A percentile compares a stretch with the other conserved stretches of the same genome.
phyloP scores from a whole-genome alignment of 805 yeast species.

The Hanseniaspora jakobsenii region DNA sequence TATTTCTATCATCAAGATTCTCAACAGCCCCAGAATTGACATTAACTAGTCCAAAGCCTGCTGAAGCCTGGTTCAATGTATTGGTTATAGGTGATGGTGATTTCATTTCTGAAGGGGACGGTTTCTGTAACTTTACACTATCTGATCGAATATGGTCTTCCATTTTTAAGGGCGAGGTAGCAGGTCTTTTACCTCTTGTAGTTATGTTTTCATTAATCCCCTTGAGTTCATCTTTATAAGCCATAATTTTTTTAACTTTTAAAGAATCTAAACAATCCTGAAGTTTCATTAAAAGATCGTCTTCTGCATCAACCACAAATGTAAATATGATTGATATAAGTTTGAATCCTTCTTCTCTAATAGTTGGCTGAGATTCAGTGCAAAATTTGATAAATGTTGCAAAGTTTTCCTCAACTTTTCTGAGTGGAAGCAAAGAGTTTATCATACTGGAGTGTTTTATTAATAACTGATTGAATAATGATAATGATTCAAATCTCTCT shows the following conservation, averaged over 20 bases:
- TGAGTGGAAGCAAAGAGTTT: constrained; percentile 12
- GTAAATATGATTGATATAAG: constrained; percentile 72
- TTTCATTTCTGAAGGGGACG: no score
- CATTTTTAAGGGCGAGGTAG: no score
- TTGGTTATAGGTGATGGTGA: no score
- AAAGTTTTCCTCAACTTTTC: constrained; percentile 32
- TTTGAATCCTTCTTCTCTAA: constrained; percentile 65
- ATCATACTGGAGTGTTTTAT: constrained; percentile 25
- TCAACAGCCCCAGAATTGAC: not conserved
- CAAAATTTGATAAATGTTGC: constrained; percentile 49
- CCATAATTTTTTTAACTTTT: constrained; percentile 56
- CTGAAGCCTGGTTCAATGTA: no score
- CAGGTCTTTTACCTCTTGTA: no score
- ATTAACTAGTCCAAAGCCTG: no score
- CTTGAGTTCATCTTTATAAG: constrained; percentile 33
- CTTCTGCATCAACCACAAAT: constrained; percentile 49
- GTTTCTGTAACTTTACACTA: no score
- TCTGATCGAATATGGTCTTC: no score
- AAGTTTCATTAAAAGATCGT: constrained; percentile 43
- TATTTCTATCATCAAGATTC: not conserved
- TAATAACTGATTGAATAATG: constrained; percentile 53
- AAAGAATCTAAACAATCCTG: constrained; percentile 66
- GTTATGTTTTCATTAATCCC: not conserved
- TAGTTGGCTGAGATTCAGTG: constrained; percentile 72
- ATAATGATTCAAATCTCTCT: constrained; percentile 58